Percentiles rank a stretch among this genome's conserved stretches.
Evolutionary conservation across 2,329 filamentous ascomycete species (phyloP).

Genomic region (Periconia sp.): DNA sequence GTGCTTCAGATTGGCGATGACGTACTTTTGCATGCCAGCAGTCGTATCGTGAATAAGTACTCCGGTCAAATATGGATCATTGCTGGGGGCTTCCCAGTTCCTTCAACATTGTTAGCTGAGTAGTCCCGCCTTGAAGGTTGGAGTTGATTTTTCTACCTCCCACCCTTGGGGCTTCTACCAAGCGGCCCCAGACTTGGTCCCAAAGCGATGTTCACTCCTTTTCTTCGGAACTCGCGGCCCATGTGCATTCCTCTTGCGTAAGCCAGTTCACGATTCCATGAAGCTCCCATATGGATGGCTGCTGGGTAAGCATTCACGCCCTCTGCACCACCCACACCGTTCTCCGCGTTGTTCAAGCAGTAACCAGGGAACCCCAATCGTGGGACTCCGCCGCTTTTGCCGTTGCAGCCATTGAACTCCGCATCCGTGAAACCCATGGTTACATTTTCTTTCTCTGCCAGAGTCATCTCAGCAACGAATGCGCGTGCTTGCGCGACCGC

Average conservation of each 20-base stretch:
- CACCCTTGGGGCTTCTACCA: constrained; percentile 69
- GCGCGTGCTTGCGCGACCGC: constrained; percentile 30
- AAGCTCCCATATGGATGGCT: constrained; percentile 56
- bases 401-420: constrained; percentile 15
- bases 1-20: constrained; percentile 58
- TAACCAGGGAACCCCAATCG: constrained; percentile 35
- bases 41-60: constrained; percentile 51
- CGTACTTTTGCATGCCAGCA: constrained; percentile 53
- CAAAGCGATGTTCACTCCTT: constrained; percentile 70
- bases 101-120: constrained; percentile 63
- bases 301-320: constrained; percentile 14
- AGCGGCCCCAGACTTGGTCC: constrained; percentile 71
- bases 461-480: constrained; percentile 38
- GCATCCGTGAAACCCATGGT: constrained; percentile 23
- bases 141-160: constrained; percentile 58
- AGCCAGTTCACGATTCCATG: constrained; percentile 69
- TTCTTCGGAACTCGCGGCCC: constrained; percentile 69
- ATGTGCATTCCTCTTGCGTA: constrained; percentile 65
- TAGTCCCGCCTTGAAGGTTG: constrained; percentile 73
- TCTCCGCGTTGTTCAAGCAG: constrained; percentile 33
- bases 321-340: constrained; percentile 15
- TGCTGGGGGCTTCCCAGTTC: not conserved
- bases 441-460: constrained; percentile 43
- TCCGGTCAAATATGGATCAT: constrained; percentile 55
- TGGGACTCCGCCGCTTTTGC: constrained; percentile 25